Percentiles rank a stretch among this genome's conserved stretches.
Evolutionary conservation across 2,329 filamentous ascomycete genomes (phyloP).

Genomic region (Arthroderma sp.): DNA sequence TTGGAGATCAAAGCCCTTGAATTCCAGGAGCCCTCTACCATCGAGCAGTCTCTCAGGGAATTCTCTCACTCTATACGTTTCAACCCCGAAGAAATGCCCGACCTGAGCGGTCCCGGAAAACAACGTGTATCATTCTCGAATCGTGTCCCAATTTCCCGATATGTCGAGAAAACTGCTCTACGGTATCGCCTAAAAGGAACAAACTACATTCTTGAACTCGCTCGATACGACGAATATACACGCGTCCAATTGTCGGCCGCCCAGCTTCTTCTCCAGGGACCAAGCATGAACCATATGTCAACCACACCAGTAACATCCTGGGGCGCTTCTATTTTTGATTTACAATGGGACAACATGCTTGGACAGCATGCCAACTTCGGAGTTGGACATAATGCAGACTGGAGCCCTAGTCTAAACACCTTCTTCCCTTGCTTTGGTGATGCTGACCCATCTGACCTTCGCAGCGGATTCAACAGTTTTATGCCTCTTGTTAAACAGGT

Average conservation of each 20-base stretch:
- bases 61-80: conserved; percentile 25
- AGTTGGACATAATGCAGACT: conserved; percentile 26
- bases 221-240: conserved; percentile 31
- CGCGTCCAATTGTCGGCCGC: conserved; percentile 1
- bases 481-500: conserved; percentile 25
- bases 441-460: conserved; percentile 13
- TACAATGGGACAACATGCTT: conserved; percentile 32
- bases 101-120: conserved; percentile 19
- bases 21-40: conserved; percentile 23
- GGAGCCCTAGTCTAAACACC: conserved; percentile 22
- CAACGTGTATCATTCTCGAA: conserved; percentile 24
- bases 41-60: conserved; percentile 19
- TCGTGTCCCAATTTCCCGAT: conserved; percentile 20
- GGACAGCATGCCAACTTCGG: conserved; percentile 26
- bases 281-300: conserved; percentile 14
- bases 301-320: conserved; percentile 23
- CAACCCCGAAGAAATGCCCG: conserved; percentile 13
- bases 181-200: conserved; percentile 31
- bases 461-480: conserved; percentile 27
- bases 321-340: conserved; percentile 28
- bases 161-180: conserved; percentile 31
- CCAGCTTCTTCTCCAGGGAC: not conserved
- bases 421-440: conserved; percentile 26
- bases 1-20: conserved; percentile 31
- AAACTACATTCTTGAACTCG: conserved; percentile 33